These are phyloP conservation scores for Malassezia cuniculi DNA, from an alignment of 1,284 basidiomycete species.

Conservation along the genomic window DNA sequence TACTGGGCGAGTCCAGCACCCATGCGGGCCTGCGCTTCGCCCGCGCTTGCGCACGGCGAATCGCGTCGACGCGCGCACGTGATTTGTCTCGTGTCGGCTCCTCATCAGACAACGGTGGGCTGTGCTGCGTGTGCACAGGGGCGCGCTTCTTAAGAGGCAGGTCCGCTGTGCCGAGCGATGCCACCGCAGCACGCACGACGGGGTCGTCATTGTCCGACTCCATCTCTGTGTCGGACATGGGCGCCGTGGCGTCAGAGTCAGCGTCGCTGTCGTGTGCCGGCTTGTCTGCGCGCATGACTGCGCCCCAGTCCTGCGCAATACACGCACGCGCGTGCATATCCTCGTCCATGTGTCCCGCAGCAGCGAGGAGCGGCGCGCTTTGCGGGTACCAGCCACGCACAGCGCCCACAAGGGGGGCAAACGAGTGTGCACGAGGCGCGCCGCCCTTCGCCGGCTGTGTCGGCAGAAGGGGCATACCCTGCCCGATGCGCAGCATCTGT, in stretches of 20 bases:
- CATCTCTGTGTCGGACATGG: too few species aligned
- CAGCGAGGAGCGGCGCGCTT: constrained; percentile 21
- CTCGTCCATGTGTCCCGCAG: constrained; percentile 14
- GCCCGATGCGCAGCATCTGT: constrained; percentile 41
- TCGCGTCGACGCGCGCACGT: too few species aligned
- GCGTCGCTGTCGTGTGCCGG: too few species aligned
- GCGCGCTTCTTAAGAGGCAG: too few species aligned
- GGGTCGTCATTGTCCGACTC: too few species aligned
- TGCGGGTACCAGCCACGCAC: constrained; percentile 25
- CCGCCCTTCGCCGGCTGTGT: constrained; percentile 25
- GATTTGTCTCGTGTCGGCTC: background rate
- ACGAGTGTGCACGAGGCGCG: constrained; percentile 24
- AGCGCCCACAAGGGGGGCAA: constrained; percentile 35
- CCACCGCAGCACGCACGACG: too few species aligned
- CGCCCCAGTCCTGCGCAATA: constrained; percentile 4
- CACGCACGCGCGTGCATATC: constrained; percentile 2
- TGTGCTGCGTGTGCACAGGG: too few species aligned
- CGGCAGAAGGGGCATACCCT: constrained; percentile 40
- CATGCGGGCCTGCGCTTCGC: too few species aligned
- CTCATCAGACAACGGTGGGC: background rate
- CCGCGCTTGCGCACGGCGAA: too few species aligned
- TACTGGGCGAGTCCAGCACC: too few species aligned
- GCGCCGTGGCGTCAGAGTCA: too few species aligned
- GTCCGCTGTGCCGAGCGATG: too few species aligned
- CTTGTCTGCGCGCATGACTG: constrained; percentile 10